Percentiles rank a stretch among this genome's conserved stretches.
Evolutionary conservation across 2,329 filamentous ascomycete species (phyloP).

Genomic region (Ophiostoma quercus): DNA sequence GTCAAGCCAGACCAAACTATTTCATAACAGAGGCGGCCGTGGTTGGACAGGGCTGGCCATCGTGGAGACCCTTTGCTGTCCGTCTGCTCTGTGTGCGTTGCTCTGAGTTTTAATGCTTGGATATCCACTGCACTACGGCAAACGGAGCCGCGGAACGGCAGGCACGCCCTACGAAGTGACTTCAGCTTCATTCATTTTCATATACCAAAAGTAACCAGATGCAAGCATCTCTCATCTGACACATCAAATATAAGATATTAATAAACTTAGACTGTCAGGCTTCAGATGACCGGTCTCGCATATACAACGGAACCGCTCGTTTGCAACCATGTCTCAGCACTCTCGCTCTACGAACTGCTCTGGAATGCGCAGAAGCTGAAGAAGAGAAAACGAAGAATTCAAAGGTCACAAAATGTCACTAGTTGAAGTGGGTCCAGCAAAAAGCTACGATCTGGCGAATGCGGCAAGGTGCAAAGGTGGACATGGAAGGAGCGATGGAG

Average conservation of each 20-base stretch:
- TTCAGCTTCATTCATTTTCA: no score
- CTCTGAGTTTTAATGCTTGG: background rate
- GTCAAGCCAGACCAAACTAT: background rate
- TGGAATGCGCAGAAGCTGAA: background rate
- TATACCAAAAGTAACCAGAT: background rate
- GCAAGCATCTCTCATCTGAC: background rate
- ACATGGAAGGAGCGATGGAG: background rate
- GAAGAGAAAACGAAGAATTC: background rate
- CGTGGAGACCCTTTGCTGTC: background rate
- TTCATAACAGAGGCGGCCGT: background rate
- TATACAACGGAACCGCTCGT: constrained; percentile 3
- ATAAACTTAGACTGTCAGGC: background rate
- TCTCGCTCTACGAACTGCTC: background rate
- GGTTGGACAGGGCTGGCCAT: background rate
- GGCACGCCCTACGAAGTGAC: background rate
- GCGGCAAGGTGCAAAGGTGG: background rate
- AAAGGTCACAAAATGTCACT: background rate
- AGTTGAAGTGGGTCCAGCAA: background rate
- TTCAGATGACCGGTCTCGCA: background rate
- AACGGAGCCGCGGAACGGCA: background rate
- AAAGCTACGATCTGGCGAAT: background rate
- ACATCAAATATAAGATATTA: background rate
- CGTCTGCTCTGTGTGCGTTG: background rate
- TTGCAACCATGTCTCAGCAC: background rate
- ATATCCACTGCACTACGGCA: background rate